These are phyloP conservation scores for Arachnomyces sp. DNA, from an alignment of 2,329 filamentous ascomycete genomes.

Conservation along the genomic window DNA sequence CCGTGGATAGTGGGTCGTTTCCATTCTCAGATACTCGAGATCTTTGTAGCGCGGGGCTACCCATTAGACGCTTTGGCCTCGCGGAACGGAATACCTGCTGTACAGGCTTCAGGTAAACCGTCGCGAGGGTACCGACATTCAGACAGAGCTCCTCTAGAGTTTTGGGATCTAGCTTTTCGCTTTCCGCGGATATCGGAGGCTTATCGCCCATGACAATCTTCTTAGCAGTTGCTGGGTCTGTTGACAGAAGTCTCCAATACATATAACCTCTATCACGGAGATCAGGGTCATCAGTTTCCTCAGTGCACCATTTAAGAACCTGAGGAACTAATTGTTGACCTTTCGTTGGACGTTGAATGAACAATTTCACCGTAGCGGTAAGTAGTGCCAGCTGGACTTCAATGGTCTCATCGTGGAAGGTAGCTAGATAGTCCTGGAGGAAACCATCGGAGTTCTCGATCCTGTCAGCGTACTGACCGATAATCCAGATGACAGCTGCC, in stretches of 20 bases:
- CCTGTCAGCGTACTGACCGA: constrained; percentile 92
- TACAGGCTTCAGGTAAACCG: constrained; percentile 95
- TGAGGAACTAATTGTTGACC: constrained; percentile 88
- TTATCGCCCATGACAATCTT: constrained; percentile 95
- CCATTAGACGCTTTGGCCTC: constrained; percentile 65
- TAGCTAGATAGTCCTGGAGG: constrained; percentile 88
- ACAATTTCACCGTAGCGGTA: constrained; percentile 93
- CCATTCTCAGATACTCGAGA: constrained; percentile 43
- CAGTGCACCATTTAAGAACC: constrained; percentile 95
- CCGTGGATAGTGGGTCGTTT: constrained; percentile 19
- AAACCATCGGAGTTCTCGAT: constrained; percentile 95
- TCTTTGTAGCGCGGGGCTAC: constrained; percentile 79
- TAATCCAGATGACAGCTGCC: constrained; percentile 98
- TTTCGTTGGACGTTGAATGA: constrained; percentile 93
- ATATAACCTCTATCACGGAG: constrained; percentile 94
- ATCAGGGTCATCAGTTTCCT: constrained; percentile 98
- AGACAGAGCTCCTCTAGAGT: constrained; percentile 97
- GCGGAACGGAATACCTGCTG: constrained; percentile 93
- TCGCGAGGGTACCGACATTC: constrained; percentile 89
- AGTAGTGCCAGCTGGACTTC: constrained; percentile 92
- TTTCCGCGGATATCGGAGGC: constrained; percentile 90
- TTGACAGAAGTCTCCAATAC: constrained; percentile 96
- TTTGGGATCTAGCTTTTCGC: constrained; percentile 80
- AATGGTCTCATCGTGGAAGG: constrained; percentile 87
- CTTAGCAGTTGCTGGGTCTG: constrained; percentile 78